Conservation (phyloP, 345 rosid genomes). For the Rhodamnia rubescens region DNA sequence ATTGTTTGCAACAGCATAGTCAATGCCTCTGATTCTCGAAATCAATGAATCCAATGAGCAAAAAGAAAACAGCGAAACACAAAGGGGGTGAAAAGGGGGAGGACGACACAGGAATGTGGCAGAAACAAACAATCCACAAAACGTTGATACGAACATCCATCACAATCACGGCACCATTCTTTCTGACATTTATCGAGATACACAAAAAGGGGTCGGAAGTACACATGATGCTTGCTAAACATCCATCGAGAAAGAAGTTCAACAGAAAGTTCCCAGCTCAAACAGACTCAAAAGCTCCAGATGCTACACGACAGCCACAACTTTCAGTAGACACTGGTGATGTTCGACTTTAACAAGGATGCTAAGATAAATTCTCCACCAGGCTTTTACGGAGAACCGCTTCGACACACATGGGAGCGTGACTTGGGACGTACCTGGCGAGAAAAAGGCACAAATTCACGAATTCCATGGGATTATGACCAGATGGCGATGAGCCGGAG, state of each 20-base stretch:
- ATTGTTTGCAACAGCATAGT: conserved; percentile 71
- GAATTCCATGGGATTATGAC: conserved; percentile 16
- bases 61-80: background rate
- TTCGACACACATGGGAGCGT: background rate
- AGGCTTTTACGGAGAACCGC: background rate
- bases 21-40: conserved; percentile 65
- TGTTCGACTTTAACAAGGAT: background rate
- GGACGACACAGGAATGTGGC: background rate
- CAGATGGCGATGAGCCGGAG: conserved; percentile 11
- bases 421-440: conserved; percentile 31
- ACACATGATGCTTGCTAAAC: background rate
- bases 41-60: background rate
- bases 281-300: background rate
- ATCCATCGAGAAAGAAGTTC: background rate
- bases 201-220: background rate
- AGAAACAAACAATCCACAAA: background rate
- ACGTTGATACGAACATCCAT: background rate
- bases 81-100: background rate
- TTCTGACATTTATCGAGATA: background rate
- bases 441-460: conserved; percentile 50
- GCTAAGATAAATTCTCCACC: too few species aligned
- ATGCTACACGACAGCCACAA: background rate
- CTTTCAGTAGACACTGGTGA: background rate
- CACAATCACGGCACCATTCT: background rate
- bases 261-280: background rate